Conservation (phyloP, 2,329 filamentous ascomycete genomes). For the Beauveria bassiana region DNA sequence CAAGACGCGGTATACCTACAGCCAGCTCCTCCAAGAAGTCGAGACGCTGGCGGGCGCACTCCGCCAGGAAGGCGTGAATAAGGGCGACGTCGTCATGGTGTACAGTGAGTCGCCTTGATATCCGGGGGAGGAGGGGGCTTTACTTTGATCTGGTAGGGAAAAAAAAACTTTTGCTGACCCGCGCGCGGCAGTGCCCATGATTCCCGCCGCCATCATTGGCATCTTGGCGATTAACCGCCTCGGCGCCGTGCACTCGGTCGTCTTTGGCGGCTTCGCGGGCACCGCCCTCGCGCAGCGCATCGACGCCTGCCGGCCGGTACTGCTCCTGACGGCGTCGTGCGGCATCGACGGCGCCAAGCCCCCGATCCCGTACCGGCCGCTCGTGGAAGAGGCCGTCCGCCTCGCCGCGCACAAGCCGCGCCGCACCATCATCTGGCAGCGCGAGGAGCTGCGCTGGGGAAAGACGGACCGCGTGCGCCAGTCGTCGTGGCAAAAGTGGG, state of each 20-base stretch:
- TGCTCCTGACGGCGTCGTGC: constrained; percentile 81
- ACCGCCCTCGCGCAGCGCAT: constrained; percentile 79
- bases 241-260: constrained; percentile 82
- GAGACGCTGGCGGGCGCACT: constrained; percentile 75
- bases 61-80: constrained; percentile 71
- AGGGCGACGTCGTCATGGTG: constrained; percentile 79
- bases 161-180: background rate
- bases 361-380: constrained; percentile 65
- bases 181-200: constrained; percentile 71
- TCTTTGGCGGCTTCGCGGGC: constrained; percentile 87
- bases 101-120: constrained; percentile 57
- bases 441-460: constrained; percentile 68
- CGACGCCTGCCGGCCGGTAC: constrained; percentile 67
- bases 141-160: too few relatives aligned
- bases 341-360: constrained; percentile 83
- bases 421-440: constrained; percentile 75
- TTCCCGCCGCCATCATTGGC: constrained; percentile 78
- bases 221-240: constrained; percentile 75
- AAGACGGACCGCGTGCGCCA: constrained; percentile 61
- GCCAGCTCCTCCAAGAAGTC: constrained; percentile 68
- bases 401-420: constrained; percentile 63
- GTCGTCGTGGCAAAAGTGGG: constrained; percentile 70
- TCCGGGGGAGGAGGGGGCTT: too few relatives aligned
- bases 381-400: constrained; percentile 66
- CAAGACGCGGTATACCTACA: constrained; percentile 69